Percentiles rank a stretch among this genome's conserved stretches.
Conservation (phyloP, 2,329 filamentous ascomycete genomes). For the Penicillium sp. region DNA sequence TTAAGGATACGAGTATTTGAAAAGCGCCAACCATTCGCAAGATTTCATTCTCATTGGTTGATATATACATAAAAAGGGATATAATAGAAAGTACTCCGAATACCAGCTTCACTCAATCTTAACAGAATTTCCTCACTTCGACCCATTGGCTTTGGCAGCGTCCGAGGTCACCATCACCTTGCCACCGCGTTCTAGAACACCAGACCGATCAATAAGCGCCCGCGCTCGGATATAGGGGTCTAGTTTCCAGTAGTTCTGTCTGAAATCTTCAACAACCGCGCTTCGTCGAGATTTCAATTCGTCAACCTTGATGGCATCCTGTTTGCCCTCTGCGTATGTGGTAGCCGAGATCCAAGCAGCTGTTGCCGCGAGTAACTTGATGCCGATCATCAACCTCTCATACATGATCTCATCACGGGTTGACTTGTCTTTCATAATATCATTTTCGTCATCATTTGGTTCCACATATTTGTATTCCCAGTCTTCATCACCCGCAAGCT, state of each 20-base stretch:
- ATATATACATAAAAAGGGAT: neutral
- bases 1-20: neutral
- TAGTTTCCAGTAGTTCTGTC: conserved; percentile 79
- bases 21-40: neutral
- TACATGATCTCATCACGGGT: conserved; percentile 60
- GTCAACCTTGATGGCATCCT: conserved; percentile 7
- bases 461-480: conserved; percentile 83
- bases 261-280: conserved; percentile 65
- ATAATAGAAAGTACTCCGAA: neutral
- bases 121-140: neutral
- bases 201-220: conserved; percentile 77
- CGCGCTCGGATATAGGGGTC: conserved; percentile 84
- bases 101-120: neutral
- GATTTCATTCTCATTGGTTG: neutral
- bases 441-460: conserved; percentile 76
- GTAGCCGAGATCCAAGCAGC: conserved; percentile 69
- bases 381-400: conserved; percentile 65
- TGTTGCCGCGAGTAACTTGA: conserved; percentile 73
- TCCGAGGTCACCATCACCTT: conserved; percentile 47
- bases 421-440: conserved; percentile 68
- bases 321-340: conserved; percentile 50
- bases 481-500: conserved; percentile 80
- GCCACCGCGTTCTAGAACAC: conserved; percentile 69
- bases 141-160: neutral
- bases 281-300: conserved; percentile 51